These are phyloP conservation scores for Larix kaempferi DNA, from an alignment of 75 land plant species.

Conservation along the genomic window DNA sequence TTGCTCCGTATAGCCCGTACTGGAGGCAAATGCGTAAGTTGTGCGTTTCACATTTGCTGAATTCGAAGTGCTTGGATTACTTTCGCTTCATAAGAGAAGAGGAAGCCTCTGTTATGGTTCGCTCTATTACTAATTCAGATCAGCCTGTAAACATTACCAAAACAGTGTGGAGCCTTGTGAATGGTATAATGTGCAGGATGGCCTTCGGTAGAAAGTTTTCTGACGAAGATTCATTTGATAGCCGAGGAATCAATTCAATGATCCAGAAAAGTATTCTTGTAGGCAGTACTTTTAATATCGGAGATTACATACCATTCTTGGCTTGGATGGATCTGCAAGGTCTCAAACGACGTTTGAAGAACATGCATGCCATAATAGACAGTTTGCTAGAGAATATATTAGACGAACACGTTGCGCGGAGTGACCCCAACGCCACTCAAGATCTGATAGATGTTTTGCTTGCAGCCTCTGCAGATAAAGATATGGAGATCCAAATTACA, in stretches of 20 bases:
- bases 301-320: slow-evolving; percentile 21
- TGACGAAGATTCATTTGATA: slow-evolving; percentile 14
- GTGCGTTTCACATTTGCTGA: slow-evolving; percentile 32
- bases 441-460: slow-evolving; percentile 19
- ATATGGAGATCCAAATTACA: slow-evolving; percentile 15
- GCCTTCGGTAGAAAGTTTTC: slow-evolving; percentile 21
- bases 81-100: not conserved
- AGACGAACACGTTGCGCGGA: slow-evolving; percentile 14
- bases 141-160: not conserved
- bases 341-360: slow-evolving; percentile 14
- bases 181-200: slow-evolving; percentile 37
- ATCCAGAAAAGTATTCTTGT: slow-evolving; percentile 17
- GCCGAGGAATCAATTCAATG: slow-evolving; percentile 16
- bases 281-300: slow-evolving; percentile 27
- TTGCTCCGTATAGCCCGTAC: slow-evolving; percentile 18
- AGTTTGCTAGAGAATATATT: slow-evolving; percentile 34
- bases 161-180: not conserved
- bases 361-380: slow-evolving; percentile 21
- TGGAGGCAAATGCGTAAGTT: slow-evolving; percentile 21
- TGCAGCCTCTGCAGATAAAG: slow-evolving; percentile 7
- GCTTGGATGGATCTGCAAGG: slow-evolving; percentile 36
- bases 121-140: not conserved
- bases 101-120: not conserved
- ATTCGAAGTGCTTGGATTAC: slow-evolving; percentile 15
- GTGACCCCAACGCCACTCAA: not conserved